phyloP scores from a whole-genome alignment of 1,284 basidiomycete genomes.

The Moniliella sp. region DNA sequence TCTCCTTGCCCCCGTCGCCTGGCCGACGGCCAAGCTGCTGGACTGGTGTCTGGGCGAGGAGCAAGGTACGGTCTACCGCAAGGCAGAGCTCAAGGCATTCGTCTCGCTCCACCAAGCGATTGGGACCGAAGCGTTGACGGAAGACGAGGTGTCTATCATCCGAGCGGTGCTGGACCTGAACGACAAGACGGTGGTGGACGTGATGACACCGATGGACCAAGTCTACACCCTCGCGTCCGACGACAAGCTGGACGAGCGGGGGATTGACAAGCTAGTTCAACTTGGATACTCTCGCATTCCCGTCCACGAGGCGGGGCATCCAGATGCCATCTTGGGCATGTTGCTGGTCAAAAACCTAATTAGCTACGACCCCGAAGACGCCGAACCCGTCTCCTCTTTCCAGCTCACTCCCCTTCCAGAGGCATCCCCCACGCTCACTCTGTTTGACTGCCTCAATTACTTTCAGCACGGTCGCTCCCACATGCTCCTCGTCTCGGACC shows the following conservation, averaged over 20 bases:
- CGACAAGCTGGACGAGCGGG: constrained; percentile 55
- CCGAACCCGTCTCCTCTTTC: constrained; percentile 46
- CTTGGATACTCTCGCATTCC: constrained; percentile 79
- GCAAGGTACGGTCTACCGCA: constrained; percentile 35
- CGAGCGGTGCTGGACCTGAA: constrained; percentile 32
- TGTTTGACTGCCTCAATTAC: constrained; percentile 37
- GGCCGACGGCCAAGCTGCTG: constrained; percentile 34
- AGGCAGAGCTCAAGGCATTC: constrained; percentile 59
- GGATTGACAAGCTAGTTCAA: constrained; percentile 43
- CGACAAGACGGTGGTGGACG: constrained; percentile 50
- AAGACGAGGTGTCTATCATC: constrained; percentile 52
- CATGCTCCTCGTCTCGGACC: constrained; percentile 60
- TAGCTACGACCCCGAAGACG: constrained; percentile 64
- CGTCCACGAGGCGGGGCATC: constrained; percentile 55
- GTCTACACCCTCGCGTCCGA: constrained; percentile 56
- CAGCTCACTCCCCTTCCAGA: constrained; percentile 56
- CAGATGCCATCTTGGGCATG: constrained; percentile 60
- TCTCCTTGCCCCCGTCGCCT: constrained; percentile 36
- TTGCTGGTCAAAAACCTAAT: constrained; percentile 56
- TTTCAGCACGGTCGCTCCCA: constrained; percentile 81
- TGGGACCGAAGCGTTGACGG: constrained; percentile 58
- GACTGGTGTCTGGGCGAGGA: constrained; percentile 38
- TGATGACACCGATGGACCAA: constrained; percentile 45
- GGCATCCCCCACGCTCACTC: constrained; percentile 57
- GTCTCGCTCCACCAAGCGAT: constrained; percentile 55